Base-by-base conservation (phyloP, 148 eudicot species). In the Fagopyrum esculentum region DNA sequence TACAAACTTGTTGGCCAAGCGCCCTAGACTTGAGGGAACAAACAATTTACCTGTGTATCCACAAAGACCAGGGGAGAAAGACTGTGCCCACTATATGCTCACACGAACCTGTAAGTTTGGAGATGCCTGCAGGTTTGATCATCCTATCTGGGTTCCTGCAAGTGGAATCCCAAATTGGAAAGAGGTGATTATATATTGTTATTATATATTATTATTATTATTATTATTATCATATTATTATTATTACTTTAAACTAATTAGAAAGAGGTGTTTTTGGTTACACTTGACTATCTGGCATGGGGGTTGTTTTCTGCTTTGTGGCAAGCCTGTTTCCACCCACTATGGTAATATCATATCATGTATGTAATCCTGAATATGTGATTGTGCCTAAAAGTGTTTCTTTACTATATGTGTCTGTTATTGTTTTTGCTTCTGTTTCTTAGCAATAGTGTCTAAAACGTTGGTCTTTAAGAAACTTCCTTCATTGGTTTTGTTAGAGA, bases 121-220 rank as follows among this genome's bases (percentile, higher is more conserved):
- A 88, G 97, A 95, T 69, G 86, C 71, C 87, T 95, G 99, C 99
- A 95, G 80, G 87, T 95, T 92, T 89, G 99, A 95, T 88, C 99
- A 95, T 88, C 97, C 99, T 82, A 79, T 92, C 84, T 92, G 97
- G 99, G 99, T 92, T 89, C 97, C 97, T 79, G 91, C 82, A 64
- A 96, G 99, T 83, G 99, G 99, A 80, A 92, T 95, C 82, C 96
- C 99, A 73, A 92, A 92, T 87, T 92, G 97, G 97, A 92, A 95
- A 89, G 97, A 95, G 99, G 99, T 95, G 96, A 92, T 77, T 45
- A 76, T 87, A 80, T 78, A 79, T 81, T 82, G 78, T 85, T 83
- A 69, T 35, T 1, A 35, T 35, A 57, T 78, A 76, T 72, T 59
- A 66, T 77, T 71, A 78, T 55, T 81, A 77, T 44, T 51, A 71